phyloP scores from a whole-genome alignment of 495 filamentous ascomycete species.

The Hamigera avellanea region DNA sequence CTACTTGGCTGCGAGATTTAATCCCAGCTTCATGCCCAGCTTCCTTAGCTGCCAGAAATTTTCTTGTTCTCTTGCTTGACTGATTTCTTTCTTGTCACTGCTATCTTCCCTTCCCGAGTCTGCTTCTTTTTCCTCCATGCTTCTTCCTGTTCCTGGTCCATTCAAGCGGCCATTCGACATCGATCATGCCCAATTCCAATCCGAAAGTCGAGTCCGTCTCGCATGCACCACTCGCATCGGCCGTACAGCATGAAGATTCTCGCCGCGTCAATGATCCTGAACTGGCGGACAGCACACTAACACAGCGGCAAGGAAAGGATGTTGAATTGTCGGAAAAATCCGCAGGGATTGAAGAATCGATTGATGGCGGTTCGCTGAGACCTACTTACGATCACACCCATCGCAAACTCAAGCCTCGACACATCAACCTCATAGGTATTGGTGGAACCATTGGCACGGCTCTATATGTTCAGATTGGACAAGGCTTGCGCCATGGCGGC shows the following conservation, averaged over 20 bases:
- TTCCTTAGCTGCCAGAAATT: too few species aligned
- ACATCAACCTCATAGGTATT: slow-evolving; percentile 65
- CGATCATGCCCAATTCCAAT: slow-evolving; percentile 5
- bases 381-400: slow-evolving; percentile 35
- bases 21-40: too few species aligned
- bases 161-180: too few species aligned
- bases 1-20: too few species aligned
- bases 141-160: too few species aligned
- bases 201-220: slow-evolving; percentile 2
- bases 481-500: slow-evolving; percentile 54
- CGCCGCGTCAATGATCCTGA: slow-evolving; percentile 4
- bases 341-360: slow-evolving; percentile 9
- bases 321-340: slow-evolving; percentile 10
- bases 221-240: slow-evolving; percentile 5
- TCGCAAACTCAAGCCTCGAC: slow-evolving; percentile 50
- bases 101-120: background rate
- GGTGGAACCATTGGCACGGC: slow-evolving; percentile 77
- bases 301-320: slow-evolving; percentile 2
- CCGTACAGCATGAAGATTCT: slow-evolving; percentile 9
- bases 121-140: background rate
- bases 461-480: slow-evolving; percentile 65
- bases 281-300: slow-evolving; percentile 5
- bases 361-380: slow-evolving; percentile 17
- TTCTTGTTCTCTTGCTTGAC: too few species aligned
- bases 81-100: too few species aligned